Evolutionary conservation across 805 yeast species (phyloP).

Genomic region (Kurtzmaniella cleridarum): DNA sequence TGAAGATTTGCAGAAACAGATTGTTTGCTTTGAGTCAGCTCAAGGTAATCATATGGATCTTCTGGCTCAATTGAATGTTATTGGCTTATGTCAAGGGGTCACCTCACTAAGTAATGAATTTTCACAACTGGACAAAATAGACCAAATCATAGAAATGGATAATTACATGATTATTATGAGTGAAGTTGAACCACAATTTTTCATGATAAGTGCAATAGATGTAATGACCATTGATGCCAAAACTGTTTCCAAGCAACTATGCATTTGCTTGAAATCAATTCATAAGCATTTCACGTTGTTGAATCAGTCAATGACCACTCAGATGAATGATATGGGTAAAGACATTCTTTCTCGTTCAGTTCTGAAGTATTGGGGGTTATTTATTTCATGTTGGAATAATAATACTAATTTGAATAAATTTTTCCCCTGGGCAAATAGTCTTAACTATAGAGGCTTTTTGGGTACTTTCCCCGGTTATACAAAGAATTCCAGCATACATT

Average conservation of each 20-base stretch:
- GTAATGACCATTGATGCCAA: slow-evolving; percentile 10
- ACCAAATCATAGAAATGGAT: slow-evolving; percentile 19
- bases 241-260: not conserved
- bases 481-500: slow-evolving; percentile 24
- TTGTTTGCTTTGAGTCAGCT: slow-evolving; percentile 21
- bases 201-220: slow-evolving; percentile 20
- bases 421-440: slow-evolving; percentile 28
- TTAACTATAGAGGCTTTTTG: slow-evolving; percentile 32
- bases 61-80: slow-evolving; percentile 21
- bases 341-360: slow-evolving; percentile 13
- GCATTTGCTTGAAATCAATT: slow-evolving; percentile 4
- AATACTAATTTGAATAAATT: slow-evolving; percentile 13
- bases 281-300: slow-evolving; percentile 22
- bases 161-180: slow-evolving; percentile 21
- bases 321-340: slow-evolving; percentile 12
- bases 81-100: slow-evolving; percentile 35
- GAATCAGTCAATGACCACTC: slow-evolving; percentile 17
- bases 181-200: slow-evolving; percentile 20
- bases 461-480: slow-evolving; percentile 21
- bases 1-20: slow-evolving; percentile 27
- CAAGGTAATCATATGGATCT: slow-evolving; percentile 4
- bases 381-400: slow-evolving; percentile 19
- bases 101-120: slow-evolving; percentile 25
- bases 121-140: slow-evolving; percentile 2
- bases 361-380: slow-evolving; percentile 24